Conservation (phyloP, 805 yeast species). For the Metschnikowia cubensis region DNA sequence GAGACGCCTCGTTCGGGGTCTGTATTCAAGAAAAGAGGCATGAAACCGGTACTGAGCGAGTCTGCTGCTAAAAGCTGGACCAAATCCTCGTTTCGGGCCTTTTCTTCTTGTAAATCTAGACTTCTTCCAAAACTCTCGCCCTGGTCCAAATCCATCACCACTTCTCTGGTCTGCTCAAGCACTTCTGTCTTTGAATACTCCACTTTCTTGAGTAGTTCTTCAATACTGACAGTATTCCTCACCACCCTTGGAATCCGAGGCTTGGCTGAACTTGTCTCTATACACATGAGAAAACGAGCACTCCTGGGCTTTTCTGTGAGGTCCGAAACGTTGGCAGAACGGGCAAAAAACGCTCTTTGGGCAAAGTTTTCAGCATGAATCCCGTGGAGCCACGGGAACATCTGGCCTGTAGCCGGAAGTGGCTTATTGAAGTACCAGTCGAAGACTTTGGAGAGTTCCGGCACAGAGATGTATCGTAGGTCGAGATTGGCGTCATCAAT, state of each 20-base stretch:
- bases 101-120: neutral
- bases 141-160: neutral
- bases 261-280: conserved; percentile 12
- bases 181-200: conserved; percentile 38
- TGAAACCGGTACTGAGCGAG: conserved; percentile 37
- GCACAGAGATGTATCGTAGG: conserved; percentile 7
- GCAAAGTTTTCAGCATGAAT: conserved; percentile 54
- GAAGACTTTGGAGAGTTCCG: conserved; percentile 20
- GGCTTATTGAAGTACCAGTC: conserved; percentile 37
- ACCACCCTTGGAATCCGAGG: conserved; percentile 24
- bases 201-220: conserved; percentile 51
- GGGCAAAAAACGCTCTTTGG: conserved; percentile 44
- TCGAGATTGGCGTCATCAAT: neutral
- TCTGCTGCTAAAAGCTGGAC: conserved; percentile 36
- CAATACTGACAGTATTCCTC: conserved; percentile 51
- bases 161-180: neutral
- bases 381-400: conserved; percentile 94
- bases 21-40: conserved; percentile 53
- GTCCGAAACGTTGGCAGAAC: conserved; percentile 6
- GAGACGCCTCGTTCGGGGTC: conserved; percentile 74
- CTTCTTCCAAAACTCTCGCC: neutral
- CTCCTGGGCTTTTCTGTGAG: conserved; percentile 20
- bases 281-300: conserved; percentile 40
- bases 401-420: conserved; percentile 56
- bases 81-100: conserved; percentile 5